Conservation (phyloP, 2,329 filamentous ascomycete species). For the Rutstroemia sp. region DNA sequence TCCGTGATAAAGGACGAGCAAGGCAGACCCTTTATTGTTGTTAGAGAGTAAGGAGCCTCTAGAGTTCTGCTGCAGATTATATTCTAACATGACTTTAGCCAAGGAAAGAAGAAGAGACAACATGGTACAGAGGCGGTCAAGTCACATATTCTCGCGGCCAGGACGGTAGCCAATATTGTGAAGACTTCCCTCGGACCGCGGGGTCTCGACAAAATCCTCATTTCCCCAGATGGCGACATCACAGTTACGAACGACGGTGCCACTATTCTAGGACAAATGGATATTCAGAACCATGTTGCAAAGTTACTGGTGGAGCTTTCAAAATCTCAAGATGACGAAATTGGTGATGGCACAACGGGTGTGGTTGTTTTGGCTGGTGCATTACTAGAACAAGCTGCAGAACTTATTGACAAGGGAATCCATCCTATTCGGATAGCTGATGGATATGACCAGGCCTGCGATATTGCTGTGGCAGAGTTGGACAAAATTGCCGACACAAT, state of each 20-base stretch:
- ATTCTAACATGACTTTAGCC: constrained; percentile 45
- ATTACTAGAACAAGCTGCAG: constrained; percentile 90
- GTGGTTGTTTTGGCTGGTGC: constrained; percentile 94
- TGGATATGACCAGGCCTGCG: constrained; percentile 95
- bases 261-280: constrained; percentile 96
- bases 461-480: constrained; percentile 87
- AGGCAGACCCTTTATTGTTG: constrained; percentile 94
- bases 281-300: constrained; percentile 96
- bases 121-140: constrained; percentile 97
- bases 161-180: constrained; percentile 94
- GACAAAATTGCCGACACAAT: constrained; percentile 91
- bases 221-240: constrained; percentile 97
- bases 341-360: constrained; percentile 95
- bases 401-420: constrained; percentile 99
- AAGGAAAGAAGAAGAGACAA: constrained; percentile 95
- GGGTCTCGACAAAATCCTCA: constrained; percentile 97
- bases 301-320: constrained; percentile 95
- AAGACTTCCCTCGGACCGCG: constrained; percentile 94
- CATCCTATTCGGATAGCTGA: constrained; percentile 98
- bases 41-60: constrained; percentile 71
- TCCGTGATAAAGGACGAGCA: constrained; percentile 92
- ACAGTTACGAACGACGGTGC: constrained; percentile 99
- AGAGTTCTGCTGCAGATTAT: constrained; percentile 14
- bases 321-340: constrained; percentile 98
- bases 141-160: constrained; percentile 92